Evolutionary conservation across 306 rosid species (phyloP).

Genomic region (Sicyos edulis): DNA sequence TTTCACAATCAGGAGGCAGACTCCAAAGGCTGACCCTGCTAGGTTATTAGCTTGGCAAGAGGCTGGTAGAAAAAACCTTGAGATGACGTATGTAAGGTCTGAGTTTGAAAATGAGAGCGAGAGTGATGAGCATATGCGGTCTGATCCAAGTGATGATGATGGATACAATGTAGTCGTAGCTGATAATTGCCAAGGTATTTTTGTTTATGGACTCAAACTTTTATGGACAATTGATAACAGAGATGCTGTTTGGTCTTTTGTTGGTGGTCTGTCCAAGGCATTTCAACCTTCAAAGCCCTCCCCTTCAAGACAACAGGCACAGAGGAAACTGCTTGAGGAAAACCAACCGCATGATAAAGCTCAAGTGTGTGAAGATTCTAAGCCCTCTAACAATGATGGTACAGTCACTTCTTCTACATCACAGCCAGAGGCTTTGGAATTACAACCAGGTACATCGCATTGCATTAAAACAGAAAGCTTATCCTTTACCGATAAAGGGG

Average conservation of each 20-base stretch:
- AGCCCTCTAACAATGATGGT: slow-evolving; percentile 32
- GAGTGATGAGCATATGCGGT: slow-evolving; percentile 77
- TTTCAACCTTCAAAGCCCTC: slow-evolving; percentile 88
- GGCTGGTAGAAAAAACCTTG: slow-evolving; percentile 85
- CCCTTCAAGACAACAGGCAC: slow-evolving; percentile 88
- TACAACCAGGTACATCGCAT: slow-evolving; percentile 42
- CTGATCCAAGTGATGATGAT: slow-evolving; percentile 97
- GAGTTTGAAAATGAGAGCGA: slow-evolving; percentile 93
- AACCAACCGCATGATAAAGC: slow-evolving; percentile 40
- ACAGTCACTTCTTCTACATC: slow-evolving; percentile 35
- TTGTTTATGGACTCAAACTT: slow-evolving; percentile 93
- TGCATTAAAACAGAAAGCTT: slow-evolving; percentile 36
- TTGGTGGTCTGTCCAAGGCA: slow-evolving; percentile 88
- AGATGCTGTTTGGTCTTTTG: slow-evolving; percentile 97
- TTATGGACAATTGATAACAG: slow-evolving; percentile 94
- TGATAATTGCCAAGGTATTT: slow-evolving; percentile 85
- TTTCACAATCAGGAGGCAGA: slow-evolving; percentile 91
- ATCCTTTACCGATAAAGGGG: slow-evolving; percentile 28
- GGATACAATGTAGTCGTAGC: slow-evolving; percentile 95
- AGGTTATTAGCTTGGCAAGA: slow-evolving; percentile 94
- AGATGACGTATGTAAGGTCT: slow-evolving; percentile 73
- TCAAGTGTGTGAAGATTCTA: slow-evolving; percentile 45
- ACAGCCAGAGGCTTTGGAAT: slow-evolving; percentile 38
- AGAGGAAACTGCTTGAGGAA: slow-evolving; percentile 73
- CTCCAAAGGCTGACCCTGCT: slow-evolving; percentile 91